Conservation (phyloP, 2,329 filamentous ascomycete genomes). For the Apiospora koreana region DNA sequence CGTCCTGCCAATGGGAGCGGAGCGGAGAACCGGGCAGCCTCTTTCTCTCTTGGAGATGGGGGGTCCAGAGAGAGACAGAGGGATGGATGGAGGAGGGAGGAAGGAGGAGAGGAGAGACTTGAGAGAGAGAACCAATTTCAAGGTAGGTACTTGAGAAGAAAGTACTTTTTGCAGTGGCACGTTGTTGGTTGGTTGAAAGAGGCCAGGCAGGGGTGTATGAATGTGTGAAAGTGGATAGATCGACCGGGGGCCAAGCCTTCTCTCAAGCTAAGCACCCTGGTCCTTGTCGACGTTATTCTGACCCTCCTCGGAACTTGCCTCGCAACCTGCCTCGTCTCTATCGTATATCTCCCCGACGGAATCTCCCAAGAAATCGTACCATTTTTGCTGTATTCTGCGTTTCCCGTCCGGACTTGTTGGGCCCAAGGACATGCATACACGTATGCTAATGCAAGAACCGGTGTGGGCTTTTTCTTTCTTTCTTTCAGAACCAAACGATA, state of each 20-base stretch:
- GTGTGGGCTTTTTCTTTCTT: not conserved
- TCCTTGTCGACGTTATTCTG: conserved; percentile 12
- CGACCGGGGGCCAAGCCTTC: not conserved
- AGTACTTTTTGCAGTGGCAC: not conserved
- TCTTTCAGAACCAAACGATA: not conserved
- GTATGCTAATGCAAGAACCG: not conserved
- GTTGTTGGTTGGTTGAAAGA: not conserved
- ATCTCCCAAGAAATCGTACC: not conserved
- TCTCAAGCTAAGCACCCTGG: not conserved
- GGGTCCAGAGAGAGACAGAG: not conserved
- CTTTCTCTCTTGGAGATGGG: not conserved
- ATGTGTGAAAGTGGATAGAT: conserved; percentile 2
- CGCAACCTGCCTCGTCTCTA: not conserved
- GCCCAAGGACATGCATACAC: not conserved
- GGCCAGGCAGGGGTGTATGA: not conserved
- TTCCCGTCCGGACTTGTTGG: not conserved
- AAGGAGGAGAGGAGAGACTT: too few relatives aligned
- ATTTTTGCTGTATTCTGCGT: not conserved
- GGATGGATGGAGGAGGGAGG: not conserved
- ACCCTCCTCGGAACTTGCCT: not conserved
- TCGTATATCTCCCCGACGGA: not conserved
- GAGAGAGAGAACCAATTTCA: too few relatives aligned
- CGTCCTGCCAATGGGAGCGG: conserved; percentile 1
- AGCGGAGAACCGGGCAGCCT: not conserved
- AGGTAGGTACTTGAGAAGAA: not conserved